Evolutionary conservation across 108 stramenopile genomes (phyloP).

Genomic region (Cylindrotheca fusiformis): DNA sequence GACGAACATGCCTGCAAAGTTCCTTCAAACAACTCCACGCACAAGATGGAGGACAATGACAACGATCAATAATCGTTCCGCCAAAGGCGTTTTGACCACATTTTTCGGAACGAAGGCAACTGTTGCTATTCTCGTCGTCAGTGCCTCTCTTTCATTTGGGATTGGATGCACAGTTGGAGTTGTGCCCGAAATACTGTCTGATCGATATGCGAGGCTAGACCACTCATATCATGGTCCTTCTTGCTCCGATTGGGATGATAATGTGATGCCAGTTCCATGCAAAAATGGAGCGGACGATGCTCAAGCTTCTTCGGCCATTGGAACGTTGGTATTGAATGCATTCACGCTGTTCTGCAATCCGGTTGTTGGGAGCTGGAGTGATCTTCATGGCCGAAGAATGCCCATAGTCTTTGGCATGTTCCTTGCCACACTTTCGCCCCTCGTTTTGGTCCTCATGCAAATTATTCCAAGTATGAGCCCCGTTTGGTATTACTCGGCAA

Average conservation of each 20-base stretch:
- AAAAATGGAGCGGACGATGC: slow-evolving; percentile 68
- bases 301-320: slow-evolving; percentile 52
- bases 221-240: slow-evolving; percentile 62
- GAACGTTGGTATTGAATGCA: slow-evolving; percentile 37
- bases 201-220: slow-evolving; percentile 72
- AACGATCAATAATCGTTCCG: background rate
- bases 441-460: slow-evolving; percentile 55
- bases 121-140: slow-evolving; percentile 8
- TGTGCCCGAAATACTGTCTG: slow-evolving; percentile 59
- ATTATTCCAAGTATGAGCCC: slow-evolving; percentile 46
- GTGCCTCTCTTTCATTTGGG: slow-evolving; percentile 34
- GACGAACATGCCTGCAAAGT: no score
- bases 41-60: background rate
- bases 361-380: slow-evolving; percentile 66
- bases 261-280: slow-evolving; percentile 56
- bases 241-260: slow-evolving; percentile 21
- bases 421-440: slow-evolving; percentile 42
- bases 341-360: slow-evolving; percentile 59
- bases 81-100: background rate
- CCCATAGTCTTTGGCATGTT: slow-evolving; percentile 51
- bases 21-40: no score
- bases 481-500: slow-evolving; percentile 51
- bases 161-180: slow-evolving; percentile 52
- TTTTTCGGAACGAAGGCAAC: slow-evolving; percentile 13
- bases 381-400: slow-evolving; percentile 53